Evolutionary conservation across 192 early-diverging fungal genomes (phyloP).

Genomic region (Backusella sp.): DNA sequence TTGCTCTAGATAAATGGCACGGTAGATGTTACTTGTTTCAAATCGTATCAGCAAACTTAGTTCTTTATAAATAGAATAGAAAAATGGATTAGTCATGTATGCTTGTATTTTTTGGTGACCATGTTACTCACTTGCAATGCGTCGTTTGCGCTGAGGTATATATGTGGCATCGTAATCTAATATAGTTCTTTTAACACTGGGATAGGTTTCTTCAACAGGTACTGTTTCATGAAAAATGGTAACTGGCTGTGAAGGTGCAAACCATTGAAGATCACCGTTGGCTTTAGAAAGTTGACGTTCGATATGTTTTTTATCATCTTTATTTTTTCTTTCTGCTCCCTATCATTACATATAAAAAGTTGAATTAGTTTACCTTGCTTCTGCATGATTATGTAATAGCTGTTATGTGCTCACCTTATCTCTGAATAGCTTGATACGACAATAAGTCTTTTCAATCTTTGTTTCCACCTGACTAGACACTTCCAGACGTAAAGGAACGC

Average conservation of each 20-base stretch:
- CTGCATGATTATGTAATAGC: background rate
- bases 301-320: constrained; percentile 73
- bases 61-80: constrained; percentile 17
- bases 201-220: background rate
- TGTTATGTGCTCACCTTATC: constrained; percentile 55
- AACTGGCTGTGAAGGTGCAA: constrained; percentile 23
- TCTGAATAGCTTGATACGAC: constrained; percentile 67
- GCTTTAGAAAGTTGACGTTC: constrained; percentile 68
- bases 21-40: constrained; percentile 51
- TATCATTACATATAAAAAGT: constrained; percentile 2
- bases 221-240: constrained; percentile 34
- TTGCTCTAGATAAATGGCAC: constrained; percentile 65
- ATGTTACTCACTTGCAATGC: constrained; percentile 34
- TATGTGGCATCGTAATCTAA: constrained; percentile 66
- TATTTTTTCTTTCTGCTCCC: constrained; percentile 77
- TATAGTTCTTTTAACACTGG: background rate
- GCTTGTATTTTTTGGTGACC: background rate
- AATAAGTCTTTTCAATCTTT: constrained; percentile 54
- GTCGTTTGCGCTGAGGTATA: constrained; percentile 46
- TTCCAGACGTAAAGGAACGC: constrained; percentile 64
- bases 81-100: background rate
- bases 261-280: constrained; percentile 49
- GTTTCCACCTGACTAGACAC: constrained; percentile 36
- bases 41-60: constrained; percentile 58
- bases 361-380: background rate